Evolutionary conservation across 148 eudicot genomes (phyloP), one percentile per base, ranked within the genome.

Genomic region (Fagopyrum tataricum): DNA sequence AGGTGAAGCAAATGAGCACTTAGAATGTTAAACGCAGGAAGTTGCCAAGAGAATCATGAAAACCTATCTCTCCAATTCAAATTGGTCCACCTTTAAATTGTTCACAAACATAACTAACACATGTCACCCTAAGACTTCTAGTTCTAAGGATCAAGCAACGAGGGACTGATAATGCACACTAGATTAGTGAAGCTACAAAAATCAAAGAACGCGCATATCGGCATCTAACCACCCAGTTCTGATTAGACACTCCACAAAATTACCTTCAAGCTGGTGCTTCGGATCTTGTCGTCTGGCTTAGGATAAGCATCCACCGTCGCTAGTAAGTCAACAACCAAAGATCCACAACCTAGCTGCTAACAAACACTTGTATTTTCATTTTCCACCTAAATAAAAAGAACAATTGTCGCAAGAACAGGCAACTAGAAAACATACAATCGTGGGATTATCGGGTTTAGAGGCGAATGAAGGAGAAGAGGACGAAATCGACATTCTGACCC

Each of bases 241-340:
- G 37, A 53, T 20, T 49, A 26, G 53, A 72, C 73, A 26, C 6
- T 23, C 43, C 18, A 15, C 41, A 26, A 64, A 15, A 39, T 64
- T 64, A 94, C 98, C 97, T 88, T 89, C 81, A 86, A 79, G 82
- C 91, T 91, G 73, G 93, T 95, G 84, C 90, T 95, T 78, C 97
- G 81, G 70, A 87, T 90, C 86, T 95, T 95, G 42, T 91, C 97
- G 74, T 95, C 97, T 0, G 98, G 98, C 42, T 88, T 86, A 23
- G 97, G 98, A 80, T 81, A 95, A 72, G 89, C 73, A 49, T 82
- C 89, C 37, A 95, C 98, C 5, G 96, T 81, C 21, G 96, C 97
- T 74, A 95, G 78, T 6, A 79, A 79, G 68, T 95, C 98, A 74
- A 90, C 76, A 20, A 71, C 1, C 56, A 76, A 81, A 72, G 80